Evolutionary conservation across 305 asterid species (phyloP).

Genomic region (Fraxinus albicans): DNA sequence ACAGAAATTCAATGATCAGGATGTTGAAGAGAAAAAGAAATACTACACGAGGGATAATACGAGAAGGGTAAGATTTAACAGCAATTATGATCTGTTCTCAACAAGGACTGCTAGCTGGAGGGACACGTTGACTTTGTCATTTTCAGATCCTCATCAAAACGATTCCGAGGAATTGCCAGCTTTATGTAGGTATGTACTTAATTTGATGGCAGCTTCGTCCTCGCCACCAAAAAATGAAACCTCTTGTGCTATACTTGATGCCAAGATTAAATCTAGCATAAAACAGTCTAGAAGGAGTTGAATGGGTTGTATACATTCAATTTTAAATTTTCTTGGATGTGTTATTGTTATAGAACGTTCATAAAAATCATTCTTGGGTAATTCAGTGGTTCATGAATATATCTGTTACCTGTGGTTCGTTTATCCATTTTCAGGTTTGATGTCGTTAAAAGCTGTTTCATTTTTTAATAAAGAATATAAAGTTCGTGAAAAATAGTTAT

Average conservation of each 20-base stretch:
- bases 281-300: background rate
- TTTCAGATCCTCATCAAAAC: background rate
- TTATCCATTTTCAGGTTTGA: background rate
- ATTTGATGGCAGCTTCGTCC: background rate
- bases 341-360: background rate
- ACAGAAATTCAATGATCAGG: conserved; percentile 26
- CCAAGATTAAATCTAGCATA: background rate
- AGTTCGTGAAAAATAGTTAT: background rate
- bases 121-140: conserved; percentile 31
- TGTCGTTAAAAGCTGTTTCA: too few relatives aligned
- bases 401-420: background rate
- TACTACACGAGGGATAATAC: conserved; percentile 33
- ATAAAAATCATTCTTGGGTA: background rate
- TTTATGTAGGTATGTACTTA: conserved; percentile 27
- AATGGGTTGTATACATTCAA: background rate
- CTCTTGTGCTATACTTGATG: background rate
- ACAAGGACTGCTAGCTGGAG: conserved; percentile 40
- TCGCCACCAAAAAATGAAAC: background rate
- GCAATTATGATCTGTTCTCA: conserved; percentile 31
- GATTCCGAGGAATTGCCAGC: conserved; percentile 23
- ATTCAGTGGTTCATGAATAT: background rate
- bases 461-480: too few relatives aligned
- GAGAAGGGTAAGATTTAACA: conserved; percentile 22
- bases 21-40: conserved; percentile 33
- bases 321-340: background rate